Percentiles rank a stretch among this genome's conserved stretches.
Evolutionary conservation across 768 basidiomycete genomes (phyloP).

Genomic region (Amylocystis lapponica): DNA sequence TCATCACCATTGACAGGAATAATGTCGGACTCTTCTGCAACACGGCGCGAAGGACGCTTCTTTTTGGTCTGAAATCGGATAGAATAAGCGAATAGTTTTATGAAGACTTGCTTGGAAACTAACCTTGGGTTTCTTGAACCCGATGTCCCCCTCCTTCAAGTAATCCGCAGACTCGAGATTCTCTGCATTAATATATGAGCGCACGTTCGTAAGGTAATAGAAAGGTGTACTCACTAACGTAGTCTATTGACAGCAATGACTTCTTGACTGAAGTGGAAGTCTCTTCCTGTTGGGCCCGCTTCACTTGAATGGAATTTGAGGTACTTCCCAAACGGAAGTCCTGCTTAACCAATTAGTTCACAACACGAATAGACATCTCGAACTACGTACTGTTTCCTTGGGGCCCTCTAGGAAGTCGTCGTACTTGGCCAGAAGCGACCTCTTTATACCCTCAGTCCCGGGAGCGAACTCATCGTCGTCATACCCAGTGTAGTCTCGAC

Average conservation of each 20-base stretch:
- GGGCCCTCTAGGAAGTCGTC: conserved; percentile 83
- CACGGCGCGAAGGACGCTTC: conserved; percentile 73
- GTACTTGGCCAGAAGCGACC: conserved; percentile 84
- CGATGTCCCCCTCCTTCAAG: conserved; percentile 82
- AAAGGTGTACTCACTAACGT: conserved; percentile 62
- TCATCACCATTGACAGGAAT: conserved; percentile 37
- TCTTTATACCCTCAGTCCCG: conserved; percentile 73
- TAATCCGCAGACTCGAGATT: conserved; percentile 87
- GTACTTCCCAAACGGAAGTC: conserved; percentile 84
- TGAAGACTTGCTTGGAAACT: conserved; percentile 4
- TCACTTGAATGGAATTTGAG: conserved; percentile 33
- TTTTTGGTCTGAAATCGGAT: conserved; percentile 71
- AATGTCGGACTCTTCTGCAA: conserved; percentile 47
- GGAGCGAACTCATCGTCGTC: conserved; percentile 92
- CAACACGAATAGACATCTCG: no score
- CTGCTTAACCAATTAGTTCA: conserved; percentile 29
- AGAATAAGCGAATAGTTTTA: neutral
- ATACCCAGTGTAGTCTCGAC: conserved; percentile 86
- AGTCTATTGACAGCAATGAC: conserved; percentile 80
- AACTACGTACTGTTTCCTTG: conserved; percentile 63
- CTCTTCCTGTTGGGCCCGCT: conserved; percentile 41
- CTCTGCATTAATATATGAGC: conserved; percentile 41
- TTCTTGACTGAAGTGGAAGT: conserved; percentile 67
- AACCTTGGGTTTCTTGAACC: conserved; percentile 94
- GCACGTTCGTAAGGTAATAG: neutral